Evolutionary conservation across 805 yeast genomes (phyloP).

Genomic region (Candida oleophila): DNA sequence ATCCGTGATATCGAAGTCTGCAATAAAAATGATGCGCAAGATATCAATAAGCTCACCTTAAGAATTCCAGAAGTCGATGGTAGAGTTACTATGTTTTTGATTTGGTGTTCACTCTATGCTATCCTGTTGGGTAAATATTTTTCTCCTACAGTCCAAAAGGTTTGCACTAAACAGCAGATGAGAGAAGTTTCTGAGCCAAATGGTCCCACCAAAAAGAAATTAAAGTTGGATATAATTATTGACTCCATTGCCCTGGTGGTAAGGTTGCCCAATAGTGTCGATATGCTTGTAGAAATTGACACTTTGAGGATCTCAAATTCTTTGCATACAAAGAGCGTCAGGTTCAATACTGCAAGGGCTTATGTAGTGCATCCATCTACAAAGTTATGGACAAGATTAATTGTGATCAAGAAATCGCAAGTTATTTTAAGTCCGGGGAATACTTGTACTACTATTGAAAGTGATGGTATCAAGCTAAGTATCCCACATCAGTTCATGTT

Average conservation of each 20-base stretch:
- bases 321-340: slow-evolving; percentile 24
- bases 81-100: slow-evolving; percentile 36
- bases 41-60: slow-evolving; percentile 25
- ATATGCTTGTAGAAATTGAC: slow-evolving; percentile 46
- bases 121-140: slow-evolving; percentile 29
- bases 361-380: slow-evolving; percentile 54
- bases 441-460: slow-evolving; percentile 14
- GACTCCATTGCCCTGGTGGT: slow-evolving; percentile 39
- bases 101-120: slow-evolving; percentile 44
- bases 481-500: slow-evolving; percentile 76
- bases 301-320: slow-evolving; percentile 24
- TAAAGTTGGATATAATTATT: slow-evolving; percentile 29
- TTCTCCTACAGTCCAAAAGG: slow-evolving; percentile 30
- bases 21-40: slow-evolving; percentile 21
- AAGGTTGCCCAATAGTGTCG: slow-evolving; percentile 47
- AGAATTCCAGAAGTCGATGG: slow-evolving; percentile 37
- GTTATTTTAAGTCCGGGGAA: not conserved
- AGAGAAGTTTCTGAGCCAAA: slow-evolving; percentile 14
- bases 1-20: slow-evolving; percentile 24
- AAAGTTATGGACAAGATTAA: slow-evolving; percentile 37
- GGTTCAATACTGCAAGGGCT: slow-evolving; percentile 38
- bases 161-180: slow-evolving; percentile 26
- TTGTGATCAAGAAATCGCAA: slow-evolving; percentile 23
- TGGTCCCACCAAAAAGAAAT: slow-evolving; percentile 12
- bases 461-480: slow-evolving; percentile 45